phyloP scores from a whole-genome alignment of 75 land plant genomes.

The Cryptomeria japonica region DNA sequence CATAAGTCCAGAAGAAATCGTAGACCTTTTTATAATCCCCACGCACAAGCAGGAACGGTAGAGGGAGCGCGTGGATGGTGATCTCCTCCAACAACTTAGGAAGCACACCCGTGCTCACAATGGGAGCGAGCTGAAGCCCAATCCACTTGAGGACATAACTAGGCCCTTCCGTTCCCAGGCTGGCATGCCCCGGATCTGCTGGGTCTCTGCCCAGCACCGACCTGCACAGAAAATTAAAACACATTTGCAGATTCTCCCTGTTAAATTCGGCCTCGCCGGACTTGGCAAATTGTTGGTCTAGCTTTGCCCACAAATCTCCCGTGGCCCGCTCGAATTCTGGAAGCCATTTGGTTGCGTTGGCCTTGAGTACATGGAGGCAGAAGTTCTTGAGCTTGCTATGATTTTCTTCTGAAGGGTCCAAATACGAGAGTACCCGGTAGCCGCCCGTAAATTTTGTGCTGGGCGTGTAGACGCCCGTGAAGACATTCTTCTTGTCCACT shows the following conservation, averaged over 20 bases:
- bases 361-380: background rate
- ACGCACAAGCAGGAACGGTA: constrained; percentile 15
- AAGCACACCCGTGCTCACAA: constrained; percentile 11
- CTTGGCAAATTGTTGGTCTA: no score
- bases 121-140: constrained; percentile 34
- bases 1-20: constrained; percentile 24
- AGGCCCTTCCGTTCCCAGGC: constrained; percentile 12
- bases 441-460: background rate
- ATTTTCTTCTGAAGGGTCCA: constrained; percentile 11
- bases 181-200: background rate
- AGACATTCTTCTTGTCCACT: constrained; percentile 37
- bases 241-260: no score
- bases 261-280: no score
- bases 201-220: constrained; percentile 15
- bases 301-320: no score
- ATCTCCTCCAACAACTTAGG: constrained; percentile 31
- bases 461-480: constrained; percentile 32
- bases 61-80: constrained; percentile 35
- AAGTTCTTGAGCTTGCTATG: constrained; percentile 12
- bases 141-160: constrained; percentile 26
- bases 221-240: no score
- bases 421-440: constrained; percentile 42
- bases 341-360: constrained; percentile 15
- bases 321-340: constrained; percentile 1
- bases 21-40: constrained; percentile 23